Conservation (phyloP, 352 stramenopile species). For the Pythium scleroteichum region DNA sequence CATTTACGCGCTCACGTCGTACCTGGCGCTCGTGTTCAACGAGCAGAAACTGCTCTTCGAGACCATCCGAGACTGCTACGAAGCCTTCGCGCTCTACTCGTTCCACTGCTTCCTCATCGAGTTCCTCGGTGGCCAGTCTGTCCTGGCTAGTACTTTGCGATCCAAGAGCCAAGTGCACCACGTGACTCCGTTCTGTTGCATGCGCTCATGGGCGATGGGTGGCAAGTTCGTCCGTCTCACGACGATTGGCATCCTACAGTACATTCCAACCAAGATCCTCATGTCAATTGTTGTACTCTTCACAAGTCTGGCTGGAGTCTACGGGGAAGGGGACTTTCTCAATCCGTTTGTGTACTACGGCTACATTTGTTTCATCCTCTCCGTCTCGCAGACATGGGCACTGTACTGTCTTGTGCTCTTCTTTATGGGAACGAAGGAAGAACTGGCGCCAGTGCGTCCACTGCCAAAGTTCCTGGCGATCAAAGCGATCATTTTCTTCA, state of each 20-base stretch:
- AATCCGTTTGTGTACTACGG: slow-evolving; percentile 82
- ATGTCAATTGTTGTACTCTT: slow-evolving; percentile 89
- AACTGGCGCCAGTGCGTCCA: slow-evolving; percentile 87
- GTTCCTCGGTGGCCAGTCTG: slow-evolving; percentile 82
- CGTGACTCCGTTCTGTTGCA: slow-evolving; percentile 84
- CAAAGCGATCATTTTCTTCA: slow-evolving; percentile 96
- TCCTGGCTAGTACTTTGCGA: slow-evolving; percentile 81
- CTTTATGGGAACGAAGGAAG: slow-evolving; percentile 90
- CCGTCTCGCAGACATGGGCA: slow-evolving; percentile 89
- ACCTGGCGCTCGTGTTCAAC: slow-evolving; percentile 89
- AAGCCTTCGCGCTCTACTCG: slow-evolving; percentile 93
- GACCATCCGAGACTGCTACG: slow-evolving; percentile 91
- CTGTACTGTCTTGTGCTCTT: slow-evolving; percentile 95
- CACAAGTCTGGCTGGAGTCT: slow-evolving; percentile 82
- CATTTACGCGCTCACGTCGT: slow-evolving; percentile 91
- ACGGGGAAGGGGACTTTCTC: slow-evolving; percentile 88
- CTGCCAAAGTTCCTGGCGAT: slow-evolving; percentile 94
- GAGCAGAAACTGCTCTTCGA: slow-evolving; percentile 90
- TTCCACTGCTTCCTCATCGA: slow-evolving; percentile 93
- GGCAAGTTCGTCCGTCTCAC: slow-evolving; percentile 92
- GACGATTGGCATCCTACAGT: slow-evolving; percentile 93
- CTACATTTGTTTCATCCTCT: slow-evolving; percentile 92
- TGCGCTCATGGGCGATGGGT: slow-evolving; percentile 90
- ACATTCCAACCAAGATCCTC: slow-evolving; percentile 89
- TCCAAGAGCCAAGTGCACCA: slow-evolving; percentile 86